Conservation (phyloP, 208 protist species). For the Porcisia deanei region DNA sequence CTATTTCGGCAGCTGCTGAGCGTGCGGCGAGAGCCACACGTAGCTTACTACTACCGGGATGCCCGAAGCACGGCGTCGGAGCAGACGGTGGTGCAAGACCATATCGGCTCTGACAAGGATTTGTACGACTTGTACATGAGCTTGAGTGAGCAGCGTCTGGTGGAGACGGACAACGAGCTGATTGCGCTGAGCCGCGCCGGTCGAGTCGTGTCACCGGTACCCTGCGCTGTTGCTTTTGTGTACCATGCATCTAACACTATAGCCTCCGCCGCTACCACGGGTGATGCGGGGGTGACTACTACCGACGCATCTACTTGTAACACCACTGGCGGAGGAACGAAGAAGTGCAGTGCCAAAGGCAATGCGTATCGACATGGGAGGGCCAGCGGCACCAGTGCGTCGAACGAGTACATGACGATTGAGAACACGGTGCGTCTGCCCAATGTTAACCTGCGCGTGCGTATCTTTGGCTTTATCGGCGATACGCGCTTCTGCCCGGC, state of each 20-base stretch:
- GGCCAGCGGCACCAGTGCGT: neutral
- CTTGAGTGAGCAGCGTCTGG: constrained; percentile 51
- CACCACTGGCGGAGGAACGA: neutral
- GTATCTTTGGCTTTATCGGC: constrained; percentile 68
- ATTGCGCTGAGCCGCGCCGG: constrained; percentile 46
- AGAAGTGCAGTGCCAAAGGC: constrained; percentile 1
- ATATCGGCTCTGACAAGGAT: constrained; percentile 37
- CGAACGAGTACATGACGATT: constrained; percentile 33
- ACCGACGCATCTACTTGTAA: neutral
- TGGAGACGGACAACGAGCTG: constrained; percentile 68
- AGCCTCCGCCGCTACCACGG: neutral
- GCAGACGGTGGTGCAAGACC: constrained; percentile 26
- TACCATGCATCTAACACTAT: constrained; percentile 27
- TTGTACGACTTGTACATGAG: constrained; percentile 70
- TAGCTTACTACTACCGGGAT: constrained; percentile 52
- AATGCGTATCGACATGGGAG: constrained; percentile 17
- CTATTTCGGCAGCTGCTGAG: constrained; percentile 58
- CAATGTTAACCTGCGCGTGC: constrained; percentile 38
- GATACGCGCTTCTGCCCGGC: constrained; percentile 50
- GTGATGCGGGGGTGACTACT: neutral
- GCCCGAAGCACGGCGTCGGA: constrained; percentile 27
- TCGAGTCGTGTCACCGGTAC: constrained; percentile 55
- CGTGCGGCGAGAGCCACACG: constrained; percentile 41
- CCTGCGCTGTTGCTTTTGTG: constrained; percentile 66
- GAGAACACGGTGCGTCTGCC: constrained; percentile 47